Conservation (phyloP, 306 rosid genomes). For the Fragaria iinumae region DNA sequence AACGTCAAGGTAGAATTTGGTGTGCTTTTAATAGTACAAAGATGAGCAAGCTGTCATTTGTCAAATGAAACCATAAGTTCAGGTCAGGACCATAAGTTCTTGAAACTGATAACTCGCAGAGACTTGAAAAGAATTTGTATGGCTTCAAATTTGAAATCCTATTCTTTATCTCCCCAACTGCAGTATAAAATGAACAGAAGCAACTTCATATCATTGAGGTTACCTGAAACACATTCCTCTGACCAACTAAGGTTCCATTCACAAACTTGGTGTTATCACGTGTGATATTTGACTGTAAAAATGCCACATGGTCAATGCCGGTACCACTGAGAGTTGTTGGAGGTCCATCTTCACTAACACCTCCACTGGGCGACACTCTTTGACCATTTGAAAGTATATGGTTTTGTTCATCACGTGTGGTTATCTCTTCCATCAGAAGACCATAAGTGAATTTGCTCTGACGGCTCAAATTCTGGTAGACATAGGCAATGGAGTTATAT, state of each 20-base stretch:
- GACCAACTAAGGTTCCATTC: conserved; percentile 83
- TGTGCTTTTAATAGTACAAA: background rate
- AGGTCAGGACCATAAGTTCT: background rate
- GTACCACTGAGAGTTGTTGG: conserved; percentile 97
- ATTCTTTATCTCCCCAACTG: background rate
- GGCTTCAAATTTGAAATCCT: background rate
- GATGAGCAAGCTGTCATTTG: background rate
- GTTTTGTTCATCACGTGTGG: conserved; percentile 88
- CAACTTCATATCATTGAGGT: background rate
- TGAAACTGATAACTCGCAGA: background rate
- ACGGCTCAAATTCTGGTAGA: conserved; percentile 72
- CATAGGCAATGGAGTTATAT: conserved; percentile 17
- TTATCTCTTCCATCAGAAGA: conserved; percentile 91
- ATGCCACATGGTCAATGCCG: conserved; percentile 88
- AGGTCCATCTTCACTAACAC: conserved; percentile 89
- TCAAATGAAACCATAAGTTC: background rate
- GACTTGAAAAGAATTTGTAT: background rate
- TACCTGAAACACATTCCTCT: conserved; percentile 91
- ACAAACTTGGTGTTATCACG: conserved; percentile 94
- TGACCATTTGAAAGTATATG: conserved; percentile 74
- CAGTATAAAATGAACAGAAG: background rate
- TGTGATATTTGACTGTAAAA: conserved; percentile 85
- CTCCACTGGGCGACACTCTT: conserved; percentile 82
- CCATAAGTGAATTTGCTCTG: conserved; percentile 99
- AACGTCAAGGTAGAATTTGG: background rate